Conservation (phyloP, 768 basidiomycete genomes). For the Artomyces pyxidatus region DNA sequence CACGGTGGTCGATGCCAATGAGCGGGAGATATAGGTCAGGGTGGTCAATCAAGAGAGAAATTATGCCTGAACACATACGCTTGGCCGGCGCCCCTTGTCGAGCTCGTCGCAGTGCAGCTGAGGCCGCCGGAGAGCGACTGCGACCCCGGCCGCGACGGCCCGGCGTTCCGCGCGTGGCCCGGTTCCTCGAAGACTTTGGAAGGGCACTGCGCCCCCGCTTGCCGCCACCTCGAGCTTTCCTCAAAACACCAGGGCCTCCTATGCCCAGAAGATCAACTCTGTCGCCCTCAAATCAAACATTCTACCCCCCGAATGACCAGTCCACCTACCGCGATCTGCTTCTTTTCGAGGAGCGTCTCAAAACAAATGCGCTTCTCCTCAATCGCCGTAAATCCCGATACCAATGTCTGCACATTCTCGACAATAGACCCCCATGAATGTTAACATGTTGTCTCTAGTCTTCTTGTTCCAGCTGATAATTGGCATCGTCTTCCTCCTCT, state of each 20-base stretch:
- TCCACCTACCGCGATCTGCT: constrained; percentile 84
- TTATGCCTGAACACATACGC: too few relatives aligned
- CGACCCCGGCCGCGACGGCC: too few relatives aligned
- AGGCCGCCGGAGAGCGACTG: too few relatives aligned
- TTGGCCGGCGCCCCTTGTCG: too few relatives aligned
- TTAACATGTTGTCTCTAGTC: constrained; percentile 36
- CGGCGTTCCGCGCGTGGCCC: too few relatives aligned
- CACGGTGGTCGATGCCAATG: too few relatives aligned
- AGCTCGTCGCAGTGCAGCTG: too few relatives aligned
- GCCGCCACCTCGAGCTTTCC: too few relatives aligned
- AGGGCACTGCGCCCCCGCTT: too few relatives aligned
- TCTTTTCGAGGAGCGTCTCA: constrained; percentile 93
- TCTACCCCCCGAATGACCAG: constrained; percentile 61
- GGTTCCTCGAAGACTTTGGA: too few relatives aligned
- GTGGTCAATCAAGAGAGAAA: too few relatives aligned
- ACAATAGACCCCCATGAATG: not conserved
- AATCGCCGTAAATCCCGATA: constrained; percentile 76
- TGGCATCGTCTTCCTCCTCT: constrained; percentile 62
- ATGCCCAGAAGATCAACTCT: constrained; percentile 25
- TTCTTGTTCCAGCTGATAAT: constrained; percentile 65
- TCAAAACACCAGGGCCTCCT: not conserved
- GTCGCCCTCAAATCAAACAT: constrained; percentile 28
- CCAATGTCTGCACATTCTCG: constrained; percentile 43
- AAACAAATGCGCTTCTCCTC: constrained; percentile 80
- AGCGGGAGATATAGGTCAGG: too few relatives aligned